These are phyloP conservation scores for Silene uniflora DNA, from an alignment of 148 eudicot species.

Conservation along the genomic window DNA sequence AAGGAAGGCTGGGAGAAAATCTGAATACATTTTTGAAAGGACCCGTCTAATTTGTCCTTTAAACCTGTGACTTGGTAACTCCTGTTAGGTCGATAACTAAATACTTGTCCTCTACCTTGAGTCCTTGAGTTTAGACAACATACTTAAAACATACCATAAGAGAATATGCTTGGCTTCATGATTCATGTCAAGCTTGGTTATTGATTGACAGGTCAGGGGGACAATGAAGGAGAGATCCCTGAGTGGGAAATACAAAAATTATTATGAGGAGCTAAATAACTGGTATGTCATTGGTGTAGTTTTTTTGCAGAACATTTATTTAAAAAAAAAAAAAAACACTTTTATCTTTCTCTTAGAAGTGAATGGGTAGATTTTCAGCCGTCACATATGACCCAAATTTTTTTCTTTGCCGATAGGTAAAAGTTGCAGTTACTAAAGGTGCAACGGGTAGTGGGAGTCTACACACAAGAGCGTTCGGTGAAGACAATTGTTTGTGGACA, in stretches of 20 bases:
- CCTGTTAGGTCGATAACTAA: not conserved
- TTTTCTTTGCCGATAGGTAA: slow-evolving; percentile 55
- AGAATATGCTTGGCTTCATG: slow-evolving; percentile 21
- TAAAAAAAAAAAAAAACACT: slow-evolving; percentile 31
- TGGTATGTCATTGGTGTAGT: slow-evolving; percentile 55
- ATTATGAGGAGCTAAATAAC: slow-evolving; percentile 45
- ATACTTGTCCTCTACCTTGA: not conserved
- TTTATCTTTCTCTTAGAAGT: slow-evolving; percentile 10
- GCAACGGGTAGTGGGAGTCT: slow-evolving; percentile 44
- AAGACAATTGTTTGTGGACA: slow-evolving; percentile 18
- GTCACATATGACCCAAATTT: slow-evolving; percentile 31
- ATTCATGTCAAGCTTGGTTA: slow-evolving; percentile 63
- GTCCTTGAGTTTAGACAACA: not conserved
- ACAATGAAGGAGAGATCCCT: slow-evolving; percentile 62
- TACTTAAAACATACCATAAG: slow-evolving; percentile 1
- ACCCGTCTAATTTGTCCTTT: not conserved
- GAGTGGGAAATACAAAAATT: slow-evolving; percentile 44
- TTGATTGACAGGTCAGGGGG: slow-evolving; percentile 89
- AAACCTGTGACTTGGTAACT: not conserved
- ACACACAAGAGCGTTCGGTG: slow-evolving; percentile 29
- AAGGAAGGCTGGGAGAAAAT: not conserved
- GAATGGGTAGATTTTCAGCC: slow-evolving; percentile 28
- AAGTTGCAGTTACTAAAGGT: slow-evolving; percentile 38
- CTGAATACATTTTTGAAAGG: not conserved
- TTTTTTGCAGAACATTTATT: slow-evolving; percentile 25